Evolutionary conservation across 495 filamentous ascomycete genomes (phyloP).

Genomic region (Penicillium argentinense): DNA sequence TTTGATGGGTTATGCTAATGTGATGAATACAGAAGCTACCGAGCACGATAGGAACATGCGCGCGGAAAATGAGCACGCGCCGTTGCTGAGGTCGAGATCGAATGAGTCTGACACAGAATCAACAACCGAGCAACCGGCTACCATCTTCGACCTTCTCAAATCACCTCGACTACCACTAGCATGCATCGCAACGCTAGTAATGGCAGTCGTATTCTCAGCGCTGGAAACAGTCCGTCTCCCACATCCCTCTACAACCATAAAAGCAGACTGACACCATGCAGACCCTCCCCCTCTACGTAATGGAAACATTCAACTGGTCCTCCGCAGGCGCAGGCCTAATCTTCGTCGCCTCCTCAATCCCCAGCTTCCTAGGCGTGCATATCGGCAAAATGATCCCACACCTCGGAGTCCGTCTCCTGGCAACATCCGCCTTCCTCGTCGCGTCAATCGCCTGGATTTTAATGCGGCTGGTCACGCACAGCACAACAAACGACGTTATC

Average conservation of each 20-base stretch:
- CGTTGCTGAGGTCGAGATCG: constrained; percentile 1
- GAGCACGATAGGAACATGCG: too few species aligned
- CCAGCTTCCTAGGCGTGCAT: constrained; percentile 30
- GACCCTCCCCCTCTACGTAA: constrained; percentile 46
- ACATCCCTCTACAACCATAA: not conserved
- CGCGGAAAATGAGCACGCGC: constrained; percentile 4
- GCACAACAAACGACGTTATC: constrained; percentile 31
- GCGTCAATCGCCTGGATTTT: constrained; percentile 50
- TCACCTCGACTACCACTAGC: constrained; percentile 27
- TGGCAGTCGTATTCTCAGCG: constrained; percentile 27
- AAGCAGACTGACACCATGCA: constrained; percentile 2
- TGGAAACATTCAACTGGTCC: constrained; percentile 55
- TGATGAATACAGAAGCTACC: too few species aligned
- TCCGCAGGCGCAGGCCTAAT: constrained; percentile 58
- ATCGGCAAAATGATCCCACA: constrained; percentile 53
- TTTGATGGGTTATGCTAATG: too few species aligned
- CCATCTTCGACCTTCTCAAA: constrained; percentile 16
- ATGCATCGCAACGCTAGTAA: constrained; percentile 24
- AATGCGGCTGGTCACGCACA: constrained; percentile 45
- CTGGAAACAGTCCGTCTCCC: constrained; percentile 35
- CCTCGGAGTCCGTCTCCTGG: constrained; percentile 50
- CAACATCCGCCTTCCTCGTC: constrained; percentile 47
- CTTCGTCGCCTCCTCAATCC: constrained; percentile 50
- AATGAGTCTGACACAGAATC: not conserved
- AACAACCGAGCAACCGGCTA: constrained; percentile 5